A percentile compares a stretch with the other conserved stretches of the same genome.
Evolutionary conservation across 441 rosid species (phyloP).

Genomic region (Corymbia citriodora): DNA sequence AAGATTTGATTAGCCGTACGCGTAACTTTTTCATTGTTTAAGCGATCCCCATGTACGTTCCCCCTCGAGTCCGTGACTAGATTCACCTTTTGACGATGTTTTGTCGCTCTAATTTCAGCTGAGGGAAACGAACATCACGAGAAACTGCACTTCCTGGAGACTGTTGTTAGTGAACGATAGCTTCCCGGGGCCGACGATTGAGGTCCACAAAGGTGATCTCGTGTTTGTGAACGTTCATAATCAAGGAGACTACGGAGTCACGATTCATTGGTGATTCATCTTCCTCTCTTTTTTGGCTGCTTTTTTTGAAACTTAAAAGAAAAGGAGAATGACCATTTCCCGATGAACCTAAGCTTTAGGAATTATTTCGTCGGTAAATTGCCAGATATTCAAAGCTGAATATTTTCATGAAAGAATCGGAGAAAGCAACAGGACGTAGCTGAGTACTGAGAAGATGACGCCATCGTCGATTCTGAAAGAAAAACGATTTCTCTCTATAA

Average conservation of each 20-base stretch:
- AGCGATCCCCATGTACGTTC: not conserved
- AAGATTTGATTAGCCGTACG: not conserved
- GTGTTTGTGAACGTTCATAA: not conserved
- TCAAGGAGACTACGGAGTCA: conserved; percentile 1
- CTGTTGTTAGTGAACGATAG: conserved; percentile 1
- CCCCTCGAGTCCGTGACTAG: not conserved
- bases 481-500: not conserved
- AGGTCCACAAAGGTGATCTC: conserved; percentile 4
- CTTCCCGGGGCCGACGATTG: conserved; percentile 1
- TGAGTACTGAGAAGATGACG: not conserved
- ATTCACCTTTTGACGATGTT: not conserved
- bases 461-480: not conserved
- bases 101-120: not conserved
- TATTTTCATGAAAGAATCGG: not conserved
- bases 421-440: not conserved
- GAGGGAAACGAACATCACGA: conserved; percentile 1
- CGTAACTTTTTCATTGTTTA: not conserved
- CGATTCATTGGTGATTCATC: conserved; percentile 5
- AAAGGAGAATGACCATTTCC: not conserved
- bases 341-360: not conserved
- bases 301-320: not conserved
- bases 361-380: not conserved
- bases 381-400: not conserved
- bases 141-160: not conserved
- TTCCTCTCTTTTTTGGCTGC: not conserved